These are phyloP conservation scores for Calonectria montana DNA, from an alignment of 2,329 filamentous ascomycete genomes.

Conservation along the genomic window DNA sequence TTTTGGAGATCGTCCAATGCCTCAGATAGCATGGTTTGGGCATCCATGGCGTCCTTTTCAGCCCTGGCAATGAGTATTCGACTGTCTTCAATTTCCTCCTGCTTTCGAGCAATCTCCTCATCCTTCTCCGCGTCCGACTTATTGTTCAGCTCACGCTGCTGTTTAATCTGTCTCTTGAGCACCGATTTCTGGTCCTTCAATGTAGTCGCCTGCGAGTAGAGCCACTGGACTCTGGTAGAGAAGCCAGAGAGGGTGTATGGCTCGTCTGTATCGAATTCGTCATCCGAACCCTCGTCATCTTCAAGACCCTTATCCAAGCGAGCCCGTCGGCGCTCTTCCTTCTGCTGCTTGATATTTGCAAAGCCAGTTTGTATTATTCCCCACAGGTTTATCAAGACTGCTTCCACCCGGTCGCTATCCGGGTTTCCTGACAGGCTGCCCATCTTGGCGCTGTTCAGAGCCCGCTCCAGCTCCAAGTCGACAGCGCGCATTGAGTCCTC, in stretches of 20 bases:
- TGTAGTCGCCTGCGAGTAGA: slow-evolving; percentile 80
- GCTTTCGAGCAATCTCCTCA: slow-evolving; percentile 69
- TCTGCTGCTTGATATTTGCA: slow-evolving; percentile 64
- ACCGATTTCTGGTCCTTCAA: slow-evolving; percentile 91
- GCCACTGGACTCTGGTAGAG: slow-evolving; percentile 79
- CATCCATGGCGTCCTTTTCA: slow-evolving; percentile 51
- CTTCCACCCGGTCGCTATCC: slow-evolving; percentile 65
- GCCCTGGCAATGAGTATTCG: slow-evolving; percentile 50
- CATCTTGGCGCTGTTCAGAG: slow-evolving; percentile 43
- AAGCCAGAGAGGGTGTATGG: slow-evolving; percentile 81
- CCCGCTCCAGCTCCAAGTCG: slow-evolving; percentile 56
- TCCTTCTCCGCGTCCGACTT: slow-evolving; percentile 82
- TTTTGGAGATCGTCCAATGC: slow-evolving; percentile 61
- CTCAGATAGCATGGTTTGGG: slow-evolving; percentile 62
- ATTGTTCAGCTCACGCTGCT: slow-evolving; percentile 92
- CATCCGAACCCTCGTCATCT: slow-evolving; percentile 71
- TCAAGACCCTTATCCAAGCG: slow-evolving; percentile 67
- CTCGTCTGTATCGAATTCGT: slow-evolving; percentile 67
- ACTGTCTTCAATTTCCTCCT: slow-evolving; percentile 65
- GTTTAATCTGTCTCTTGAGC: slow-evolving; percentile 90
- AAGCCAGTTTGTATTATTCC: slow-evolving; percentile 64
- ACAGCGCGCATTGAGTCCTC: slow-evolving; percentile 68
- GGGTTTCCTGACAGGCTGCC: slow-evolving; percentile 40
- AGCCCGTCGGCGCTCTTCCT: slow-evolving; percentile 63
- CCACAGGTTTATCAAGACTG: slow-evolving; percentile 66